Base-by-base conservation (phyloP, 2,329 filamentous ascomycete species). In the Cryphonectria radicalis region DNA sequence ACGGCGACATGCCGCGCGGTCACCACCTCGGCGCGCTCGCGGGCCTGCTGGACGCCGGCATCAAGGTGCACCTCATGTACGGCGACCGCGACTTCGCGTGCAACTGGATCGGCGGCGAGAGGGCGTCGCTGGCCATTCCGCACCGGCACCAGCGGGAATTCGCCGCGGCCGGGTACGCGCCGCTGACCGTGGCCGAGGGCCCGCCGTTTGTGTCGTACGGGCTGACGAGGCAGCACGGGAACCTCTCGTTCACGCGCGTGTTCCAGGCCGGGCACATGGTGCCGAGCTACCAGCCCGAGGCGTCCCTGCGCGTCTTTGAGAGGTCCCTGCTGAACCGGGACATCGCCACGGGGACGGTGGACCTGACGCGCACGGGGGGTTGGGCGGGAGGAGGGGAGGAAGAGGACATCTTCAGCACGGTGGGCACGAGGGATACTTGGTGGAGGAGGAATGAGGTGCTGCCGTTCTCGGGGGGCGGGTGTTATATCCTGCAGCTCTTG, bases 171-270 rank as follows among this genome's bases (percentile, higher is more conserved):
- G 91, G 91, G 0, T 94, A 93, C 77, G 85, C 87, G 0, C 85
- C 89, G 6, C 85, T 94, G 68, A 81, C 87, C 22, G 83, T 84
- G 10, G 89, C 91, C 74, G 82, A 81, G 3, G 81, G 84, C 5
- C 69, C 71, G 55, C 71, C 71, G 6, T 67, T 72, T 13, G 72
- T 72, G 67, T 59, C 71, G 28, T 90, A 86, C 37, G 91, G 91
- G 13, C 85, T 87, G 63, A 90, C 91, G 0, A 84, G 91, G 1
- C 90, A 93, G 77, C 89, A 87, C 73, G 91, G 90, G 2, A 92
- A 91, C 72, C 83, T 89, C 60, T 87, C 85, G 3, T 89, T 90
- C 76, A 85, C 84, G 11, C 82, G 88, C 0, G 83, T 89, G 17
- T 88, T 86, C 74, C 82, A 89, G 73, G 83, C 87, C 3, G 87